Conservation (phyloP, 768 basidiomycete species). For the Hemileccinum rubropunctum region DNA sequence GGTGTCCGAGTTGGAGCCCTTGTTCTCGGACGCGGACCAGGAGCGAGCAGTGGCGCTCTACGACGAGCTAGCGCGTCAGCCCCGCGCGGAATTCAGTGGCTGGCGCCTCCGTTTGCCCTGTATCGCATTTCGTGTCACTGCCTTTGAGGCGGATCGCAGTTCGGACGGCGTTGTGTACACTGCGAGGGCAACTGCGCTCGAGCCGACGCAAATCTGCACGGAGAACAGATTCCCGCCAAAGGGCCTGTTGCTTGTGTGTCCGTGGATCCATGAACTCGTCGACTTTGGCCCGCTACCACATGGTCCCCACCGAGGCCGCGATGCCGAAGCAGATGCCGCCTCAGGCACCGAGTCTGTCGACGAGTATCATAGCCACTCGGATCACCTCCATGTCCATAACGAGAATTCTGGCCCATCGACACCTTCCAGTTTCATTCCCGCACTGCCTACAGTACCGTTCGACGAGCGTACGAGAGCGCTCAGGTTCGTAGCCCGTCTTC, state of each 20-base stretch:
- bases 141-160: background rate
- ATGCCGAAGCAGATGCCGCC: too few relatives aligned
- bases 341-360: too few relatives aligned
- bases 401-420: too few relatives aligned
- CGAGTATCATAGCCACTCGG: too few relatives aligned
- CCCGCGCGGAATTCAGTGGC: background rate
- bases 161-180: background rate
- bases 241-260: constrained; percentile 3
- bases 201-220: background rate
- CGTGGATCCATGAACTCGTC: constrained; percentile 9
- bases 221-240: background rate
- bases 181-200: background rate
- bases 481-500: too few relatives aligned
- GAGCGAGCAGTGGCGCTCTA: background rate
- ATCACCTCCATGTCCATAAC: too few relatives aligned
- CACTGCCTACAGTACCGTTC: too few relatives aligned
- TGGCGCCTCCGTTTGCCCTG: too few relatives aligned
- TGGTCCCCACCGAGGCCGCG: too few relatives aligned
- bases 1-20: background rate
- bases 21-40: background rate
- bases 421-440: too few relatives aligned
- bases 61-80: background rate
- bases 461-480: too few relatives aligned
- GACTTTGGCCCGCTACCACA: too few relatives aligned
- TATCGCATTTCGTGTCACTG: background rate